A percentile compares a stretch with the other conserved stretches of the same genome.
Evolutionary conservation across 768 basidiomycete genomes (phyloP).

Genomic region (Russula abietina): DNA sequence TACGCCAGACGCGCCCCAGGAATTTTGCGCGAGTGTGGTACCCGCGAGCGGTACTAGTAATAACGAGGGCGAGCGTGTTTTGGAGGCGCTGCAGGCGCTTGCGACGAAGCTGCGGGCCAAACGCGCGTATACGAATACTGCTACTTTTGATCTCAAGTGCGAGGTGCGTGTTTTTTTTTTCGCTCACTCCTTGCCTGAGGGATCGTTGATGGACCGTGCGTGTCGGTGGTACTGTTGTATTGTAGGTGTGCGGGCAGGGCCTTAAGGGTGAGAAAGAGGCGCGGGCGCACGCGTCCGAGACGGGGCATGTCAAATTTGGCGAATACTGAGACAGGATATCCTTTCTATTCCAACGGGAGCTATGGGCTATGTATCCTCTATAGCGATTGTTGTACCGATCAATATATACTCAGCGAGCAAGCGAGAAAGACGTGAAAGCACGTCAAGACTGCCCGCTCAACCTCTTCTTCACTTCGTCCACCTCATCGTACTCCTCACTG

Average conservation of each 20-base stretch:
- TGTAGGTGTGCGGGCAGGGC: conserved; percentile 71
- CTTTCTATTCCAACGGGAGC: background rate
- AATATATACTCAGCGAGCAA: background rate
- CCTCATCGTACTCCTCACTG: conserved; percentile 43
- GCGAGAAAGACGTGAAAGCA: background rate
- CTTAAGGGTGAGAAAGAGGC: conserved; percentile 95
- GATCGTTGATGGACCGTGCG: conserved; percentile 9
- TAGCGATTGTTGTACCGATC: background rate
- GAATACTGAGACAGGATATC: conserved; percentile 48
- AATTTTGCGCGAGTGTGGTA: conserved; percentile 81
- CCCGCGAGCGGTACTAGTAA: conserved; percentile 46
- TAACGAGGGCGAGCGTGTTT: conserved; percentile 48
- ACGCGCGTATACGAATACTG: conserved; percentile 85
- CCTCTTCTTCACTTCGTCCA: conserved; percentile 42
- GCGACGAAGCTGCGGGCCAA: conserved; percentile 65
- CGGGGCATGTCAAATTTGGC: conserved; percentile 80
- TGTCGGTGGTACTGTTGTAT: background rate
- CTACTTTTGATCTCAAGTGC: conserved; percentile 87
- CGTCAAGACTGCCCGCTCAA: too few relatives aligned
- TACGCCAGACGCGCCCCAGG: conserved; percentile 61
- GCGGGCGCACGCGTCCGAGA: conserved; percentile 76
- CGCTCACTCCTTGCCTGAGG: background rate
- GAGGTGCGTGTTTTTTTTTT: conserved; percentile 44
- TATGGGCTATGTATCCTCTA: background rate
- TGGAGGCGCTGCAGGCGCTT: conserved; percentile 62